These are phyloP conservation scores for Salix koriyanagi DNA, from an alignment of 345 rosid genomes.

Conservation along the genomic window DNA sequence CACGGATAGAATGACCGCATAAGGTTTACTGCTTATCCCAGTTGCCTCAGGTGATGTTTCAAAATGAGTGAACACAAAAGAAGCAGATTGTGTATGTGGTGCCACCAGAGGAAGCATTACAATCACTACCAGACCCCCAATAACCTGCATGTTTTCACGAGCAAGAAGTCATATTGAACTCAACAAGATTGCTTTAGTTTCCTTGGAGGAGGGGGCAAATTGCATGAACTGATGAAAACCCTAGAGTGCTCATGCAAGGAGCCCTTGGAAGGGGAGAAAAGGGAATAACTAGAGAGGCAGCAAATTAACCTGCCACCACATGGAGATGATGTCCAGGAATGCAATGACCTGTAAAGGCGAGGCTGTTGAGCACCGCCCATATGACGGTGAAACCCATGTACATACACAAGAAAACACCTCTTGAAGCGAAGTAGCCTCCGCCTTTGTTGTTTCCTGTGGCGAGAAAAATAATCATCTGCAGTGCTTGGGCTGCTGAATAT, in stretches of 20 bases:
- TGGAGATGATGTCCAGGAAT: slow-evolving; percentile 53
- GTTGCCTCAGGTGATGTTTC: slow-evolving; percentile 42
- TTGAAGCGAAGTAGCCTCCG: slow-evolving; percentile 62
- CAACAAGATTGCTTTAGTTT: background rate
- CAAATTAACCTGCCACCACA: slow-evolving; percentile 60
- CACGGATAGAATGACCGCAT: slow-evolving; percentile 50
- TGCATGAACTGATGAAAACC: no score
- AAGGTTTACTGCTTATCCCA: slow-evolving; percentile 56
- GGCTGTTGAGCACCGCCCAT: slow-evolving; percentile 62
- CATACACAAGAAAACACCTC: slow-evolving; percentile 53
- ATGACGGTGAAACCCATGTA: slow-evolving; percentile 47
- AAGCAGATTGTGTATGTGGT: slow-evolving; percentile 43
- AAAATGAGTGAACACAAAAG: slow-evolving; percentile 52
- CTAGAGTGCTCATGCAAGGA: no score
- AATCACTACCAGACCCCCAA: slow-evolving; percentile 50
- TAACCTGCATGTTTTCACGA: slow-evolving; percentile 21
- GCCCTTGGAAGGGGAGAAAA: no score
- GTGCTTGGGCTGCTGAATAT: slow-evolving; percentile 58
- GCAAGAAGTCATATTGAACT: background rate
- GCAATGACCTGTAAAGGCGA: slow-evolving; percentile 58
- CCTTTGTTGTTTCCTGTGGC: slow-evolving; percentile 53
- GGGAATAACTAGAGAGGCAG: background rate
- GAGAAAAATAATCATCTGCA: slow-evolving; percentile 55
- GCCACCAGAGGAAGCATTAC: slow-evolving; percentile 65
- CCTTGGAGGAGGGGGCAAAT: background rate